These are phyloP conservation scores for Shiraia sp. DNA, from an alignment of 2,329 filamentous ascomycete genomes.

Conservation along the genomic window DNA sequence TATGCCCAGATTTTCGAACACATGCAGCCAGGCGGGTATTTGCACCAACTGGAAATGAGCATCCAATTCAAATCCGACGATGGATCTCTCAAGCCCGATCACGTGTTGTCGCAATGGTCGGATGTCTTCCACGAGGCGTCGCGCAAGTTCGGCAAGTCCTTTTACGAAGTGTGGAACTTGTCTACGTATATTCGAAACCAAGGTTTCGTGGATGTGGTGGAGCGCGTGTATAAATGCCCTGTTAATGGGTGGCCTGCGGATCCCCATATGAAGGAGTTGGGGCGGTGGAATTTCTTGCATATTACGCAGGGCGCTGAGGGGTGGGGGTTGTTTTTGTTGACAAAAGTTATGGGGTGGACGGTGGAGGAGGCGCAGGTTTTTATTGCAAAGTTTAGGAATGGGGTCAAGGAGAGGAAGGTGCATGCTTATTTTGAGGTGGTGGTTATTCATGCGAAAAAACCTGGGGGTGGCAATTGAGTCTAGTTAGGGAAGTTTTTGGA, in stretches of 20 bases:
- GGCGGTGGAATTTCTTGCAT: slow-evolving; percentile 36
- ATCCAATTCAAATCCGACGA: slow-evolving; percentile 48
- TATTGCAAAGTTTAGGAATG: slow-evolving; percentile 36
- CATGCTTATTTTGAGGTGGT: slow-evolving; percentile 38
- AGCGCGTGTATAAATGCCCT: slow-evolving; percentile 34
- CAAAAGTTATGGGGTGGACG: slow-evolving; percentile 37
- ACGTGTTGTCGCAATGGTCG: slow-evolving; percentile 30
- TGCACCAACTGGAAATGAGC: slow-evolving; percentile 47
- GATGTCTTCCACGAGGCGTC: slow-evolving; percentile 31
- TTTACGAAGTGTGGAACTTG: slow-evolving; percentile 32
- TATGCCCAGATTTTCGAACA: slow-evolving; percentile 30
- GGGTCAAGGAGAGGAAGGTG: slow-evolving; percentile 34
- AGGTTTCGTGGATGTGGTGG: slow-evolving; percentile 32
- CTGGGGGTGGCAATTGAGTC: neutral
- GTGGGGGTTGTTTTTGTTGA: slow-evolving; percentile 33
- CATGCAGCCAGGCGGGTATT: slow-evolving; percentile 43
- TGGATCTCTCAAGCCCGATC: slow-evolving; percentile 36
- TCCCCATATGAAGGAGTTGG: slow-evolving; percentile 37
- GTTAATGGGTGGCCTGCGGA: slow-evolving; percentile 35
- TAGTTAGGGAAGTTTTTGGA: too few species aligned
- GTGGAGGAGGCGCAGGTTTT: slow-evolving; percentile 52
- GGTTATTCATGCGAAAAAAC: slow-evolving; percentile 18
- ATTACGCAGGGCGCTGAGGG: slow-evolving; percentile 34
- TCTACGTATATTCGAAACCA: slow-evolving; percentile 28
- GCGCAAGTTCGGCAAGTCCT: slow-evolving; percentile 26